Evolutionary conservation across 768 basidiomycete genomes (phyloP), one percentile per base, ranked within the genome.

Genomic region (Boletus edulis): DNA sequence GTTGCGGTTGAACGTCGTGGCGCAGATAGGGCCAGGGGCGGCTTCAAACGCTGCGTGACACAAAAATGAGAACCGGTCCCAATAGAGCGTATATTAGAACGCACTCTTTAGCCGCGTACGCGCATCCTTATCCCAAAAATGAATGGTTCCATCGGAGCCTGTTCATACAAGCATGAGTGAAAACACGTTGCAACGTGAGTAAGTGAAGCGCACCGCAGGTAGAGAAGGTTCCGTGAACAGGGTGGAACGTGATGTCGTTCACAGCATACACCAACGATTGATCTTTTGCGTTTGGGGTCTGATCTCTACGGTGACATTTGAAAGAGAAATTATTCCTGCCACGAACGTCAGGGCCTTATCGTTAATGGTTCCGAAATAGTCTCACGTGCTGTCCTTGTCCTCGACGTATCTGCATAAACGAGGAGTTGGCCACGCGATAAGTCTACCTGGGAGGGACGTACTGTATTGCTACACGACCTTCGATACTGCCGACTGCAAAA

Each of bases 391-490:
- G 58, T 94, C 87, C 66, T 92, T 92, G 9, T 94, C 91, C 63
- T 94, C 91, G 18, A 93, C 83, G 57, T 91, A 91, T 81, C 90
- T 92, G 42, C 52, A 18, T 35, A 22, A 48, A 57, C 41, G 5
- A 50, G 34, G 37, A 17, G 43, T 38, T 45, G 61, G 40, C 2
- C 3, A 38, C 24, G 18, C 17, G 56, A 11, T 3, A n/a, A 39
- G n/a, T 48, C 34, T n/a, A 41, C 39, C 12, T 20, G 46, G 60
- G 29, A 44, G 32, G 48, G 2, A 80, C 91, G 66, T 69, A 96
- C 94, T 98, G 95, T 56, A 98, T 94, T 3, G 94, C 95, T 3
- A 98, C 93, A 55, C 96, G 82, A 22, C 96, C 91, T 71, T 94
- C 91, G 7, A 93, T 82, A 61, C 91, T 92, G 32, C 91, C 91